Percentiles rank a stretch among this genome's conserved stretches.
phyloP scores from a whole-genome alignment of 108 stramenopile genomes.

The Skeletonema marinoi region DNA sequence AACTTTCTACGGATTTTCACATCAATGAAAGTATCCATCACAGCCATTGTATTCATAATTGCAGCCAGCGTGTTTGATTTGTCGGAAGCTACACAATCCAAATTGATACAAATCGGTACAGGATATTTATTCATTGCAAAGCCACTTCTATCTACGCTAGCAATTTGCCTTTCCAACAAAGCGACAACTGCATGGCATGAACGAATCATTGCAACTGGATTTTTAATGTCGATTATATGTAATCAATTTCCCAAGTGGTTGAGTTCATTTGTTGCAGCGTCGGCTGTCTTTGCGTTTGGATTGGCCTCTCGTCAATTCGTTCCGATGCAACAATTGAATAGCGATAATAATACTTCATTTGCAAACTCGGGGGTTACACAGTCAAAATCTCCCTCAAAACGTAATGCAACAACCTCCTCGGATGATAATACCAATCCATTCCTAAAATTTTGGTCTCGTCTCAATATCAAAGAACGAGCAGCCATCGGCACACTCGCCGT shows the following conservation, averaged over 20 bases:
- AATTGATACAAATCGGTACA: conserved; percentile 13
- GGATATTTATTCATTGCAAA: conserved; percentile 31
- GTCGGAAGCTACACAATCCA: conserved; percentile 4
- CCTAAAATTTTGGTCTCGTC: conserved; percentile 23
- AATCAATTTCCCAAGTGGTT: conserved; percentile 42
- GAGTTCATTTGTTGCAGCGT: conserved; percentile 27
- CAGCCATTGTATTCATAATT: background rate
- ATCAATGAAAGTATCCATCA: background rate
- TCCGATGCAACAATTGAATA: background rate
- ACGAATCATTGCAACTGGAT: conserved; percentile 30
- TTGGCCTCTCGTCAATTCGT: conserved; percentile 34
- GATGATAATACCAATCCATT: conserved; percentile 7
- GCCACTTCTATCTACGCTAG: conserved; percentile 24
- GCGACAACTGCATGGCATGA: conserved; percentile 3
- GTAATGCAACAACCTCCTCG: background rate
- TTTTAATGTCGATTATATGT: conserved; percentile 37
- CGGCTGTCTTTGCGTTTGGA: conserved; percentile 33
- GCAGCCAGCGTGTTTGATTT: background rate
- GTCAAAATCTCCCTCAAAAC: background rate
- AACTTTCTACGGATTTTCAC: background rate
- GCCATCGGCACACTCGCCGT: conserved; percentile 33
- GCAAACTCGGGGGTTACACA: background rate
- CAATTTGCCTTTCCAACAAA: conserved; percentile 1
- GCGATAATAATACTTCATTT: background rate
- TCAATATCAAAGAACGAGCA: conserved; percentile 34